These are phyloP conservation scores for Mycena olivaceomarginata DNA, from an alignment of 768 basidiomycete species.

Conservation along the genomic window DNA sequence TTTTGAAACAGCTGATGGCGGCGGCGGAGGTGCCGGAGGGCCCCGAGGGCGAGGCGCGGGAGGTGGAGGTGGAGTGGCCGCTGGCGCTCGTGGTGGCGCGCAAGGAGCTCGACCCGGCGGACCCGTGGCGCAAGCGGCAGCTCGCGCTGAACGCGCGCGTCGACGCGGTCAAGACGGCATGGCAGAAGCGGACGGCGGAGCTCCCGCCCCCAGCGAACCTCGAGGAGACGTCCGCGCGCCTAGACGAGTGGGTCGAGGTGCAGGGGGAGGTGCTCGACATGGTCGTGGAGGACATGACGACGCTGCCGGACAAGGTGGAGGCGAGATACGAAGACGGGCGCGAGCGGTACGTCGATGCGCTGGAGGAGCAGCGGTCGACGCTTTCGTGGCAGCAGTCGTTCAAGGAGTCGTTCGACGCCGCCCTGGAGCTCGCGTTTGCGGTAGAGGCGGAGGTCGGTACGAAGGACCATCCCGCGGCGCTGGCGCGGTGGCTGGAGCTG, in stretches of 20 bases:
- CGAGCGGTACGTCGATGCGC: constrained; percentile 21
- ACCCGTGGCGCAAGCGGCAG: constrained; percentile 33
- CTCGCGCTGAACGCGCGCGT: constrained; percentile 3
- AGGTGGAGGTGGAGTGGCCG: constrained; percentile 69
- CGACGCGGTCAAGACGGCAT: neutral
- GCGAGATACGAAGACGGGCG: constrained; percentile 13
- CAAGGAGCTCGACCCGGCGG: constrained; percentile 39
- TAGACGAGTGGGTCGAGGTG: constrained; percentile 33
- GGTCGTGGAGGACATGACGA: constrained; percentile 6
- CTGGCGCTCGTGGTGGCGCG: constrained; percentile 37
- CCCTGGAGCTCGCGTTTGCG: constrained; percentile 24
- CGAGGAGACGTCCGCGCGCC: constrained; percentile 14
- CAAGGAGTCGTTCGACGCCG: constrained; percentile 35
- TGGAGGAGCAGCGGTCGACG: constrained; percentile 15
- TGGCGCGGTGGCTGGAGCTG: constrained; percentile 21
- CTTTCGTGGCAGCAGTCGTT: constrained; percentile 37
- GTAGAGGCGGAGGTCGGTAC: constrained; percentile 18
- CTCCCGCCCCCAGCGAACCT: neutral
- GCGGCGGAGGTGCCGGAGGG: constrained; percentile 56
- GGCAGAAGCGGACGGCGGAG: neutral
- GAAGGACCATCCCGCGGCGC: constrained; percentile 14
- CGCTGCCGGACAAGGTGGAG: constrained; percentile 7
- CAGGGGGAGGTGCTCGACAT: constrained; percentile 34
- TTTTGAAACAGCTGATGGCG: constrained; percentile 73
- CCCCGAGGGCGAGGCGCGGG: constrained; percentile 59